These are phyloP conservation scores for Salvia rosmarinus DNA, from an alignment of 257 asterid genomes.

Conservation along the genomic window DNA sequence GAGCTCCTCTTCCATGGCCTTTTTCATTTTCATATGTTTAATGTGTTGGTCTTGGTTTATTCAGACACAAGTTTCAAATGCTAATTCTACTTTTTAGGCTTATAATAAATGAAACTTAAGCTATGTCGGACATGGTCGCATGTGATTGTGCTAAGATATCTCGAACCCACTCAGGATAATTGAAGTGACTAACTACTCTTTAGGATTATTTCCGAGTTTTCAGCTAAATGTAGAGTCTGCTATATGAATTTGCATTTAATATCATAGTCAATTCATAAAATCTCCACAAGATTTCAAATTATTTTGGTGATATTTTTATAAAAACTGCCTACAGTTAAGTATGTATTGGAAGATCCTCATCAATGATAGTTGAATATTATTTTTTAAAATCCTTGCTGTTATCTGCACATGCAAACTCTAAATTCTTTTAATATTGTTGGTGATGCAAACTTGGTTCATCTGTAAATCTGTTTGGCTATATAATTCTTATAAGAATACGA, in stretches of 20 bases:
- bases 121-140: too few relatives aligned
- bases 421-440: conserved; percentile 1
- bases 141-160: neutral
- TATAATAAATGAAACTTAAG: conserved; percentile 11
- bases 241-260: too few relatives aligned
- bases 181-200: too few relatives aligned
- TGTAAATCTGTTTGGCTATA: neutral
- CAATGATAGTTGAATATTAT: conserved; percentile 1
- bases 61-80: neutral
- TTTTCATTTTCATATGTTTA: conserved; percentile 17
- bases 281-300: too few relatives aligned
- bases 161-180: too few relatives aligned
- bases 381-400: neutral
- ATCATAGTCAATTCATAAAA: too few relatives aligned
- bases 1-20: conserved; percentile 19
- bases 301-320: too few relatives aligned
- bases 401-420: neutral
- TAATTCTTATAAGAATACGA: neutral
- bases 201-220: too few relatives aligned
- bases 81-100: neutral
- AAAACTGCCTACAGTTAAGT: too few relatives aligned
- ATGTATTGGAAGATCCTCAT: neutral
- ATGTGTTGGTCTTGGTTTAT: conserved; percentile 19
- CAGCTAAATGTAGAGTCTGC: too few relatives aligned
- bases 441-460: conserved; percentile 8